These are phyloP conservation scores for Dactylellina cionopaga DNA, from an alignment of 2,329 filamentous ascomycete genomes.

Conservation along the genomic window DNA sequence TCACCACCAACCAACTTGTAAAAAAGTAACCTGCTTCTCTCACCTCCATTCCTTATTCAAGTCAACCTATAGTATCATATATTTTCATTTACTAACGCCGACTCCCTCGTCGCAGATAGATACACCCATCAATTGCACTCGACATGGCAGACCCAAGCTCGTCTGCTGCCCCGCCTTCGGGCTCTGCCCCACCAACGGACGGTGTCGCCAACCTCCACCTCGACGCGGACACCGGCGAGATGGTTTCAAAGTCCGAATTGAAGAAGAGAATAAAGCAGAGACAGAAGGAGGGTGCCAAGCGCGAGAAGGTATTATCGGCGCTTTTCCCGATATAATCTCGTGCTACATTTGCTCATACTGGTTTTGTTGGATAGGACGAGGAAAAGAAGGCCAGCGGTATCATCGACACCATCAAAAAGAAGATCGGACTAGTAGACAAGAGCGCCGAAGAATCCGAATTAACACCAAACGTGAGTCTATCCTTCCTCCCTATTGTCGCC, in stretches of 20 bases:
- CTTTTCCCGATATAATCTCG: not conserved
- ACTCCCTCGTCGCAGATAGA: not conserved
- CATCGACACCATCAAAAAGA: constrained; percentile 69
- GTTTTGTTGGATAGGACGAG: constrained; percentile 11
- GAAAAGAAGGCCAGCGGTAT: constrained; percentile 43
- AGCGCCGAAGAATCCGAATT: constrained; percentile 75
- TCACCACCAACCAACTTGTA: constrained; percentile 26
- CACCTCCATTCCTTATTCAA: not conserved
- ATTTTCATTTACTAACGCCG: not conserved
- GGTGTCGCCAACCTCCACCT: constrained; percentile 74
- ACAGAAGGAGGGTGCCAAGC: constrained; percentile 71
- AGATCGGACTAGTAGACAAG: constrained; percentile 67
- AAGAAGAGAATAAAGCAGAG: constrained; percentile 97
- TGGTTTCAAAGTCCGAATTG: constrained; percentile 82
- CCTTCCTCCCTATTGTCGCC: not conserved
- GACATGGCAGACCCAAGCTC: constrained; percentile 53
- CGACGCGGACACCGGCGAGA: constrained; percentile 93
- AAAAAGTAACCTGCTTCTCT: not conserved
- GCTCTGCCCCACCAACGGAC: constrained; percentile 52
- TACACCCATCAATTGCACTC: not conserved
- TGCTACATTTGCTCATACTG: constrained; percentile 1
- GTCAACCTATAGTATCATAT: not conserved
- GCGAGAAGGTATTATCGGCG: constrained; percentile 71
- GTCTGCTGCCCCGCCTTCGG: constrained; percentile 65
- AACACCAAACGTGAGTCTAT: constrained; percentile 73